phyloP scores from a whole-genome alignment of 148 eudicot species.

The Cornus suecica region DNA sequence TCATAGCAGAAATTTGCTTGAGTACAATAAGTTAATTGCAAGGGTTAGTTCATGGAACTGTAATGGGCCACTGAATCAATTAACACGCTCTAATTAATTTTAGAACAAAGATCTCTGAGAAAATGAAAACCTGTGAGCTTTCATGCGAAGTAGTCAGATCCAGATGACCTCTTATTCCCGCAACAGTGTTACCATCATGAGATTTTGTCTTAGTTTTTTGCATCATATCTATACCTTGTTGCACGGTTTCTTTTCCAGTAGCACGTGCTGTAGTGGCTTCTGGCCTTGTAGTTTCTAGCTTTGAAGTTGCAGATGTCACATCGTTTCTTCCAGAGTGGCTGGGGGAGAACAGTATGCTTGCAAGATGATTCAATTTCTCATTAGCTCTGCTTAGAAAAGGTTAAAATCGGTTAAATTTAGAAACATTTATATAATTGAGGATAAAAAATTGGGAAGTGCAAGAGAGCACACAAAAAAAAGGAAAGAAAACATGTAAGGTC shows the following conservation, averaged over 20 bases:
- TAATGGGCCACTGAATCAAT: not conserved
- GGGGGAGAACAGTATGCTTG: not conserved
- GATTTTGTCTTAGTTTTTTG: not conserved
- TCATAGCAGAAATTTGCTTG: not conserved
- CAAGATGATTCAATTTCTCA: not conserved
- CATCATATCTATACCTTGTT: not conserved
- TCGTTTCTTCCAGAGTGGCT: not conserved
- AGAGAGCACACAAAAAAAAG: not conserved
- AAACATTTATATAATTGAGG: not conserved
- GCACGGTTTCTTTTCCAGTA: not conserved
- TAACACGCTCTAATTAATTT: not conserved
- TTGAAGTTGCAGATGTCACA: not conserved
- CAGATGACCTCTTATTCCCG: not conserved
- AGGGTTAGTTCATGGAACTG: not conserved
- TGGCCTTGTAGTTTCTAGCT: not conserved
- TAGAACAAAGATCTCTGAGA: not conserved
- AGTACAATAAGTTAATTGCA: not conserved
- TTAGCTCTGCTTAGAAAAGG: not conserved
- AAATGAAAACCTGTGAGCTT: not conserved
- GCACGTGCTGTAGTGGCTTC: not conserved
- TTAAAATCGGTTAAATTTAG: not conserved
- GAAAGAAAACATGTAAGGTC: not conserved
- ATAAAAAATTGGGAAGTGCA: not conserved
- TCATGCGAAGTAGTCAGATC: not conserved
- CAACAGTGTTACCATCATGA: not conserved